Percentiles rank a stretch among this genome's conserved stretches.
phyloP scores from a whole-genome alignment of 1,284 basidiomycete genomes.

The Melampsora americana region DNA sequence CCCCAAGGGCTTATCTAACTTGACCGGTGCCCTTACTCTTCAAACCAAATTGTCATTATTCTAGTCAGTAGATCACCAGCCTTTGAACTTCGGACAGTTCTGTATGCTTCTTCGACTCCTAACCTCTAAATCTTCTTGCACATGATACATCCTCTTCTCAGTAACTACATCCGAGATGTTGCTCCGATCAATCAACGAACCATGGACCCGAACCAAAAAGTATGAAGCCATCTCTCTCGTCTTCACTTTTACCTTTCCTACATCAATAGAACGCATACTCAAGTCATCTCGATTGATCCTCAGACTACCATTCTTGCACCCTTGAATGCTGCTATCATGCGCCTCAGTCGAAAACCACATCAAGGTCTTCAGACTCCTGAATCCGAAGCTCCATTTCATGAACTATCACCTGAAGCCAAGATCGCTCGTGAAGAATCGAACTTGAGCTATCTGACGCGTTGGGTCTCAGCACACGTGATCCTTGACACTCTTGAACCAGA shows the following conservation, averaged over 20 bases:
- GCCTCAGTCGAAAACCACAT: background rate
- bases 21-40: background rate
- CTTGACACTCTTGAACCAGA: background rate
- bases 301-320: constrained; percentile 1
- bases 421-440: background rate
- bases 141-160: background rate
- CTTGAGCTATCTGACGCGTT: background rate
- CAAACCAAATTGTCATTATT: background rate
- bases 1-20: background rate
- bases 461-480: background rate
- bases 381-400: background rate
- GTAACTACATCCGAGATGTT: background rate
- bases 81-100: background rate
- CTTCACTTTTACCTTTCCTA: no score
- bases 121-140: no score
- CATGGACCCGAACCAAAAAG: background rate
- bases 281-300: no score
- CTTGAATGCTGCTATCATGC: background rate
- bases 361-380: background rate
- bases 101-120: no score
- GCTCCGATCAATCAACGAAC: background rate
- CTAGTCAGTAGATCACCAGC: background rate
- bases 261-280: no score
- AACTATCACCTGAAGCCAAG: background rate
- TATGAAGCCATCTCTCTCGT: background rate